Conservation (phyloP, 2,329 filamentous ascomycete genomes). For the Stachybotrys echinatus region DNA sequence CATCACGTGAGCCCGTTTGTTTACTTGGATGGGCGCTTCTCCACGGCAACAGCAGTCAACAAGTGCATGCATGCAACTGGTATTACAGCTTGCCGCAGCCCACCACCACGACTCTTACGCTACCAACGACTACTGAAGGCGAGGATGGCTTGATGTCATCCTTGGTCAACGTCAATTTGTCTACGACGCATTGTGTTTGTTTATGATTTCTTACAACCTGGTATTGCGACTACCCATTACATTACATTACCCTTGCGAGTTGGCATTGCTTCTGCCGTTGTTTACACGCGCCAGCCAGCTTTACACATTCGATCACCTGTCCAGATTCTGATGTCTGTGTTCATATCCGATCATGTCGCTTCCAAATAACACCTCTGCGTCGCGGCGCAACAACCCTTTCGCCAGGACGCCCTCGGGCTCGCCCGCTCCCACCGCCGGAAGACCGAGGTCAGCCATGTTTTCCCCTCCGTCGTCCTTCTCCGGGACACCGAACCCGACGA, state of each 20-base stretch:
- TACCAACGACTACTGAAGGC: neutral
- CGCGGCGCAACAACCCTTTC: constrained; percentile 79
- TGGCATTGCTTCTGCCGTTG: too few relatives aligned
- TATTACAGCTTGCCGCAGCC: too few relatives aligned
- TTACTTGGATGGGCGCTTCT: constrained; percentile 18
- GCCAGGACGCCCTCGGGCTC: constrained; percentile 64
- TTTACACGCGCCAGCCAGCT: neutral
- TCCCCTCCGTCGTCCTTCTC: constrained; percentile 49
- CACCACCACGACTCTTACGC: neutral
- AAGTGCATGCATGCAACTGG: too few relatives aligned
- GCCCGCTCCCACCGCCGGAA: constrained; percentile 46
- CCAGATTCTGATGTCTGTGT: constrained; percentile 16
- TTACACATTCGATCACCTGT: neutral
- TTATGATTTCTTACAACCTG: neutral
- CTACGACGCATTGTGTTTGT: neutral
- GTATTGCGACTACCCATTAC: neutral
- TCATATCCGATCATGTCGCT: constrained; percentile 25
- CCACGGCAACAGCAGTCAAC: constrained; percentile 18
- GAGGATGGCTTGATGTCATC: constrained; percentile 15
- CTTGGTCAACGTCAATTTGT: neutral
- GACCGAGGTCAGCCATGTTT: constrained; percentile 74
- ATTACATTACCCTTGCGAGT: too few relatives aligned
- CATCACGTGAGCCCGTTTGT: constrained; percentile 18
- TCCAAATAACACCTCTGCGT: constrained; percentile 38
- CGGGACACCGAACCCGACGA: constrained; percentile 17